Evolutionary conservation across 768 basidiomycete genomes (phyloP).

Genomic region (Macrocybe gigantea): DNA sequence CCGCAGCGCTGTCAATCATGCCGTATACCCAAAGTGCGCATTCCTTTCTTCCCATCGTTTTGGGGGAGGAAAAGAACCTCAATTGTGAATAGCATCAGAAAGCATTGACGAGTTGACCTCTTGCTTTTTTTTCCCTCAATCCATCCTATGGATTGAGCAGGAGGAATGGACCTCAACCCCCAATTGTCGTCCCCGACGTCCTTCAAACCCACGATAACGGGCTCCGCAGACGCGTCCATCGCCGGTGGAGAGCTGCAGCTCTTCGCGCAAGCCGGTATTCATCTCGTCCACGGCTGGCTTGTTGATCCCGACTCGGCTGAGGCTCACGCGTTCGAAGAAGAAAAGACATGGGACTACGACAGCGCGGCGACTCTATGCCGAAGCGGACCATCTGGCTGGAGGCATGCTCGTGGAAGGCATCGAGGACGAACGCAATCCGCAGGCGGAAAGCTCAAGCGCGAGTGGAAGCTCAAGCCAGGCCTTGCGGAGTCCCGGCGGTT

Average conservation of each 20-base stretch:
- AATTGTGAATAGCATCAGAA: not conserved
- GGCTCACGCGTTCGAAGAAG: slow-evolving; percentile 36
- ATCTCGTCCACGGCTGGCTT: slow-evolving; percentile 87
- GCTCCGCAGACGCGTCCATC: slow-evolving; percentile 35
- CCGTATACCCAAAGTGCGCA: slow-evolving; percentile 71
- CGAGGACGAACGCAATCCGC: slow-evolving; percentile 17
- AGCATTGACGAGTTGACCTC: too few relatives aligned
- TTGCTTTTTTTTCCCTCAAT: not conserved
- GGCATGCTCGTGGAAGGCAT: slow-evolving; percentile 47
- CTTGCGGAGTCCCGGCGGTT: slow-evolving; percentile 16
- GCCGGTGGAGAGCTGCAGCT: slow-evolving; percentile 76
- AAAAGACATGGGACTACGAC: slow-evolving; percentile 63
- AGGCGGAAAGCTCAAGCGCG: slow-evolving; percentile 9
- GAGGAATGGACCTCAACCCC: slow-evolving; percentile 89
- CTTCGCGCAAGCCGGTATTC: slow-evolving; percentile 76
- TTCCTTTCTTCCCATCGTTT: not conserved
- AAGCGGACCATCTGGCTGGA: slow-evolving; percentile 69
- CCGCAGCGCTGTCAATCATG: slow-evolving; percentile 69
- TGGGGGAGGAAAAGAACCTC: not conserved
- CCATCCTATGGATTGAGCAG: slow-evolving; percentile 25
- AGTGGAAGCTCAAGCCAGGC: too few relatives aligned
- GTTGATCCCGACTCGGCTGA: slow-evolving; percentile 66
- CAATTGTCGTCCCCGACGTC: slow-evolving; percentile 64
- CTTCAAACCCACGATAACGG: slow-evolving; percentile 34
- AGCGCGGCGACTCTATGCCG: slow-evolving; percentile 63